phyloP scores from a whole-genome alignment of 139 green algal genomes.

The Tetradesmus obliquus region DNA sequence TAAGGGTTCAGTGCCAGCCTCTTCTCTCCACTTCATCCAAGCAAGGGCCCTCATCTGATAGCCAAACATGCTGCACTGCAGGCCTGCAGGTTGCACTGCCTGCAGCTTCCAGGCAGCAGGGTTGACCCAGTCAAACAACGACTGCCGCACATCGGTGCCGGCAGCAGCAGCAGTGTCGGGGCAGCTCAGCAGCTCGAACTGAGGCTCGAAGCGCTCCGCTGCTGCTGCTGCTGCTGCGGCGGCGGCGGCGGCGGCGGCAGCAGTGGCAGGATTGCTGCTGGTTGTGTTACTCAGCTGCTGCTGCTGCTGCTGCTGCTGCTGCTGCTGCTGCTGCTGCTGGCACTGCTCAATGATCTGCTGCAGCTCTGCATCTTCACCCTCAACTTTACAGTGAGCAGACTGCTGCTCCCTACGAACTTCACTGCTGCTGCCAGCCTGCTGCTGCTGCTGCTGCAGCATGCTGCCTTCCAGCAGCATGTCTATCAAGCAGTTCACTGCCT shows the following conservation, averaged over 20 bases:
- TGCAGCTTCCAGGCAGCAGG: conserved; percentile 6
- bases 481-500: background rate
- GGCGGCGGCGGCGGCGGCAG: conserved; percentile 10
- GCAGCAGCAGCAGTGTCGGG: conserved; percentile 32
- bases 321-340: conserved; percentile 19
- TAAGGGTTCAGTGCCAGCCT: background rate
- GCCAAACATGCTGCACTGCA: background rate
- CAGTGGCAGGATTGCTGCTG: background rate
- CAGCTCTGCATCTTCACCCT: background rate
- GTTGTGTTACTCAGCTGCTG: background rate
- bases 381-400: background rate
- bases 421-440: background rate
- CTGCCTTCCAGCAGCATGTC: background rate
- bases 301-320: background rate
- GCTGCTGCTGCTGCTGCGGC: background rate
- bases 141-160: background rate
- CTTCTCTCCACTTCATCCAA: conserved; percentile 43
- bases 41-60: conserved; percentile 35
- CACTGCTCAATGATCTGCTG: background rate
- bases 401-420: background rate
- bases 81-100: background rate
- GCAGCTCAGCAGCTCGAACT: conserved; percentile 35
- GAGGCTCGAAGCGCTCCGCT: background rate
- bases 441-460: conserved; percentile 10
- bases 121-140: conserved; percentile 40